A percentile compares a stretch with the other conserved stretches of the same genome.
phyloP scores from a whole-genome alignment of 768 basidiomycete species.

The Boletus sp. region DNA sequence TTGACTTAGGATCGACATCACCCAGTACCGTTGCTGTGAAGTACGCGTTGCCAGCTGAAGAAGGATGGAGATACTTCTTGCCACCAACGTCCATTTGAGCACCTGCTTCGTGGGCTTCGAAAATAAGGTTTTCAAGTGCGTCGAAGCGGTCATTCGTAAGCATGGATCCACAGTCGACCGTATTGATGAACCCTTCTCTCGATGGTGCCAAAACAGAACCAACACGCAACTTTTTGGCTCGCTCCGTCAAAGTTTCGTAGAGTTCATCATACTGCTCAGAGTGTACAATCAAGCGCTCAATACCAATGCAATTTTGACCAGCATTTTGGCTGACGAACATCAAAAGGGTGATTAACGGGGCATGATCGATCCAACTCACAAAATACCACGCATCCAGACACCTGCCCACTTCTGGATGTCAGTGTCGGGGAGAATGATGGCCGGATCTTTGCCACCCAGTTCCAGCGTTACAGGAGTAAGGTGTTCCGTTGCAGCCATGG shows the following conservation, averaged over 20 bases:
- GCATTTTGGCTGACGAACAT: slow-evolving; percentile 67
- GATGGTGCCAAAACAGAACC: slow-evolving; percentile 71
- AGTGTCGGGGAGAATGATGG: slow-evolving; percentile 83
- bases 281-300: slow-evolving; percentile 91
- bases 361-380: slow-evolving; percentile 53
- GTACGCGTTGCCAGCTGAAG: slow-evolving; percentile 71
- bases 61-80: slow-evolving; percentile 58
- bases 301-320: slow-evolving; percentile 97
- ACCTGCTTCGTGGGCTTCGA: slow-evolving; percentile 66
- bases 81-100: slow-evolving; percentile 68
- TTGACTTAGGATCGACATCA: slow-evolving; percentile 66
- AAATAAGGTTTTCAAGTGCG: slow-evolving; percentile 65
- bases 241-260: slow-evolving; percentile 59
- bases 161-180: slow-evolving; percentile 87
- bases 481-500: slow-evolving; percentile 77
- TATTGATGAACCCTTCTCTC: slow-evolving; percentile 65
- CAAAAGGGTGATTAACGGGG: not conserved
- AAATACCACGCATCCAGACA: slow-evolving; percentile 87
- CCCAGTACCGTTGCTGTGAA: slow-evolving; percentile 88
- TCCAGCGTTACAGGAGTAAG: slow-evolving; percentile 92
- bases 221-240: slow-evolving; percentile 66
- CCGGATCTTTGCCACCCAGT: slow-evolving; percentile 94
- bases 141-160: slow-evolving; percentile 73
- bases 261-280: slow-evolving; percentile 73
- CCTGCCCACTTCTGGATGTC: slow-evolving; percentile 79